These are phyloP conservation scores for Daldinia sp. DNA, from an alignment of 2,329 filamentous ascomycete genomes.

Conservation along the genomic window DNA sequence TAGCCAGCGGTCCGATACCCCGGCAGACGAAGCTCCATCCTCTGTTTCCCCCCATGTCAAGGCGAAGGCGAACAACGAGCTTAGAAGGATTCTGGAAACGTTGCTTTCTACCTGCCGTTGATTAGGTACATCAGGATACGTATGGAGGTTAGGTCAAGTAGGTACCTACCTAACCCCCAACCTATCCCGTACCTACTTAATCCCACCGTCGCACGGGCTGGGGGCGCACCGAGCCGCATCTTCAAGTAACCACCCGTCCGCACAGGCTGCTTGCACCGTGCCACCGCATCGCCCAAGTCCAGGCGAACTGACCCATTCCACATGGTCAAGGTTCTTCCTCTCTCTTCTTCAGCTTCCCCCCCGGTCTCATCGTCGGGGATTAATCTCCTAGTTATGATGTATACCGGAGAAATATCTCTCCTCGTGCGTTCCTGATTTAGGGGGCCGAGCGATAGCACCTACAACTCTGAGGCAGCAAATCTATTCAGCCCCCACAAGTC, in stretches of 20 bases:
- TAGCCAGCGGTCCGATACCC: conserved; percentile 6
- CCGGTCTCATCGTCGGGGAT: conserved; percentile 10
- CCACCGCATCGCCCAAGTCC: conserved; percentile 21
- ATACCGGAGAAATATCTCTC: neutral
- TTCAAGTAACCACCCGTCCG: conserved; percentile 12
- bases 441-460: neutral
- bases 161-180: too few relatives aligned
- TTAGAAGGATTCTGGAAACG: conserved; percentile 36
- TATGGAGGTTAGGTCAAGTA: too few relatives aligned
- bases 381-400: neutral
- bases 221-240: conserved; percentile 30
- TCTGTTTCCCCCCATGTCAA: neutral
- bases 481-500: too few relatives aligned
- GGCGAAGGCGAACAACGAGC: neutral
- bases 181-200: too few relatives aligned
- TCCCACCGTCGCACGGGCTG: conserved; percentile 3
- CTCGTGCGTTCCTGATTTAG: neutral
- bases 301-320: conserved; percentile 17
- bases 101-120: conserved; percentile 9
- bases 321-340: conserved; percentile 12
- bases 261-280: conserved; percentile 25
- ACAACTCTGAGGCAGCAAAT: neutral
- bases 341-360: too few relatives aligned
- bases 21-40: neutral
- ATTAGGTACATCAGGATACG: too few relatives aligned